phyloP scores from a whole-genome alignment of 371 early-diverging fungal genomes.

The Mucor mucedo region DNA sequence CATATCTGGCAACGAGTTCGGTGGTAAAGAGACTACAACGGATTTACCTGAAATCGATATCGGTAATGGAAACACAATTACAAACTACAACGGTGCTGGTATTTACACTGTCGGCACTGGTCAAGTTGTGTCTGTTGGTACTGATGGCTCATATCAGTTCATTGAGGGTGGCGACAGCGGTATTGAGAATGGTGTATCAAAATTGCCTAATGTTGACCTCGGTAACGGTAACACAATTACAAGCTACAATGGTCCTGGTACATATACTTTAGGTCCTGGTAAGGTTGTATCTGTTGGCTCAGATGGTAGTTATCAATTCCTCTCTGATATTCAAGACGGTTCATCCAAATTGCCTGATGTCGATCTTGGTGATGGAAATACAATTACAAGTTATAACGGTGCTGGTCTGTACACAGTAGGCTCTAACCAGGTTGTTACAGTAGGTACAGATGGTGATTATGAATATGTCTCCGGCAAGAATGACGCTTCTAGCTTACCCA shows the following conservation, averaged over 20 bases:
- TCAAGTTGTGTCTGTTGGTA: background rate
- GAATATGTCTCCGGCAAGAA: too few relatives aligned
- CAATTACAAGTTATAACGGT: constrained; percentile 5
- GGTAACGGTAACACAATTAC: background rate
- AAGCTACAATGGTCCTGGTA: constrained; percentile 8
- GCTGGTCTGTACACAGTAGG: constrained; percentile 4
- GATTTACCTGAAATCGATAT: background rate
- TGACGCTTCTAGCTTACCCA: background rate
- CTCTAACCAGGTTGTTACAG: background rate
- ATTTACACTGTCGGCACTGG: constrained; percentile 6
- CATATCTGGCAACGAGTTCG: background rate
- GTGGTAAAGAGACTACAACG: too few relatives aligned
- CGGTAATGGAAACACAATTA: background rate
- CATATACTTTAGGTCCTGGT: constrained; percentile 5
- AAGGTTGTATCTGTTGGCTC: background rate
- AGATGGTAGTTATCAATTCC: background rate
- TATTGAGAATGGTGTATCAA: background rate
- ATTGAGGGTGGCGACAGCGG: background rate
- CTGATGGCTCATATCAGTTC: constrained; percentile 1
- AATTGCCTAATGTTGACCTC: background rate
- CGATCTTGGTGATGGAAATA: background rate
- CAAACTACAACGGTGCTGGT: constrained; percentile 7
- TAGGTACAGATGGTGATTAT: background rate
- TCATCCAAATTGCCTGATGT: background rate
- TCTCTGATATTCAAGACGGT: background rate